A percentile compares a stretch with the other conserved stretches of the same genome.
These are phyloP conservation scores for Zygotorulaspora mrakii DNA, from an alignment of 1,139 yeast species.

Conservation along the genomic window DNA sequence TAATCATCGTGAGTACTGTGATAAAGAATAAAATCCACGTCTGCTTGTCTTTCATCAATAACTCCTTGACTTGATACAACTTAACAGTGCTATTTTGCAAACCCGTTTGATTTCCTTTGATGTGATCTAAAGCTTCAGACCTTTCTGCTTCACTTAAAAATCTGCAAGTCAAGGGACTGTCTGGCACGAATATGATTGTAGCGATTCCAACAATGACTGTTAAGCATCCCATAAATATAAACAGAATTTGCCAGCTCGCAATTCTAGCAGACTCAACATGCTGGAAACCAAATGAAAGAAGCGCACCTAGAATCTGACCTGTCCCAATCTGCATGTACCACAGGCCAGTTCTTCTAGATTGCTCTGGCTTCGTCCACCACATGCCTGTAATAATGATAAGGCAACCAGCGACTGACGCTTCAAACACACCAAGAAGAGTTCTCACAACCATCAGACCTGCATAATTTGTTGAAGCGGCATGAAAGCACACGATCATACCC, in stretches of 20 bases:
- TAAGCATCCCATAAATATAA: constrained; percentile 44
- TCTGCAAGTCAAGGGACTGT: constrained; percentile 48
- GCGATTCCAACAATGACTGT: constrained; percentile 47
- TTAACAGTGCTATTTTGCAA: constrained; percentile 53
- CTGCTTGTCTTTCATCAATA: constrained; percentile 40
- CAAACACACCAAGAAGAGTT: constrained; percentile 49
- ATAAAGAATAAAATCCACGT: constrained; percentile 44
- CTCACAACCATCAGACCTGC: constrained; percentile 46
- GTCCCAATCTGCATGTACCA: constrained; percentile 52
- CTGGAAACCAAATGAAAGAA: constrained; percentile 46
- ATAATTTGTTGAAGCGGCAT: constrained; percentile 43
- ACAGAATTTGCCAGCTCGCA: constrained; percentile 44
- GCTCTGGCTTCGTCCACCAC: constrained; percentile 39
- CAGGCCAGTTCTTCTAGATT: constrained; percentile 44
- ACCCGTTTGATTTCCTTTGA: constrained; percentile 47
- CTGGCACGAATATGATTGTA: constrained; percentile 46
- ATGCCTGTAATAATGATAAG: constrained; percentile 45
- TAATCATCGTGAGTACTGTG: constrained; percentile 40
- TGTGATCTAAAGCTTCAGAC: constrained; percentile 46
- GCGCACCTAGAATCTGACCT: constrained; percentile 47
- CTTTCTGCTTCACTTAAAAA: constrained; percentile 49
- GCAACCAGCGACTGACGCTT: constrained; percentile 51
- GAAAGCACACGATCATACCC: constrained; percentile 47
- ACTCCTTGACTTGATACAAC: constrained; percentile 46
- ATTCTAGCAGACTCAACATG: constrained; percentile 25